Percentiles rank a stretch among this genome's conserved stretches.
phyloP scores from a whole-genome alignment of 1,284 basidiomycete genomes.

The Schizophyllum amplum region DNA sequence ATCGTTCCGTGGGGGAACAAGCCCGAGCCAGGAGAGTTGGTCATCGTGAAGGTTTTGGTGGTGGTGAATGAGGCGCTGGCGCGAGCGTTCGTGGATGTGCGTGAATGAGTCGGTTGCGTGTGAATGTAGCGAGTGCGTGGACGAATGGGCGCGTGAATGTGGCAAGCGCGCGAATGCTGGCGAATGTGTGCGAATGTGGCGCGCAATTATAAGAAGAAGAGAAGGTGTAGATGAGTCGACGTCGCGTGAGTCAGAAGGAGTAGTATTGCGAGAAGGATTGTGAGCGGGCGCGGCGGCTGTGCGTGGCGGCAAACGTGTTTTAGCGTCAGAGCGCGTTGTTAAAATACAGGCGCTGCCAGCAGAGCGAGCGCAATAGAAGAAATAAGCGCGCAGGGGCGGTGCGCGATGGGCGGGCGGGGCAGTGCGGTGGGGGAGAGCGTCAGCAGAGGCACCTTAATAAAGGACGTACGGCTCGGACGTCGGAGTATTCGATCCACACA shows the following conservation, averaged over 20 bases:
- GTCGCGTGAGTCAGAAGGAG: background rate
- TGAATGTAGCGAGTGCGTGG: background rate
- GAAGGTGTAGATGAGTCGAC: too few species aligned
- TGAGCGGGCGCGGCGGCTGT: background rate
- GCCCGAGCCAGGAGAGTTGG: constrained; percentile 47
- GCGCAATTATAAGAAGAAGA: too few species aligned
- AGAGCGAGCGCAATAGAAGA: background rate
- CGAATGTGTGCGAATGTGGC: too few species aligned
- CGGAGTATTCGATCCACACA: background rate
- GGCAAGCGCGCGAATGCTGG: too few species aligned
- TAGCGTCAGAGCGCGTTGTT: background rate
- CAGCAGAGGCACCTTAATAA: background rate
- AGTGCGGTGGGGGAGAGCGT: background rate
- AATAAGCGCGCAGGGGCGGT: background rate
- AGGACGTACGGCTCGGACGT: background rate
- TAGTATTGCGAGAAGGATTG: background rate
- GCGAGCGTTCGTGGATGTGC: background rate
- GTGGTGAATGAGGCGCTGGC: constrained; percentile 16
- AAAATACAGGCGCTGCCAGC: background rate
- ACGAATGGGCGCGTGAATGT: too few species aligned
- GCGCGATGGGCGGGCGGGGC: background rate
- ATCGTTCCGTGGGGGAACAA: constrained; percentile 54
- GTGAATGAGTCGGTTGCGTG: background rate
- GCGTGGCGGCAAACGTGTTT: background rate
- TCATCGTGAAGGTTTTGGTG: constrained; percentile 27